Percentiles rank a stretch among this genome's conserved stretches.
Conservation (phyloP, 148 eudicot genomes). For the Rhododendron mucronatum region DNA sequence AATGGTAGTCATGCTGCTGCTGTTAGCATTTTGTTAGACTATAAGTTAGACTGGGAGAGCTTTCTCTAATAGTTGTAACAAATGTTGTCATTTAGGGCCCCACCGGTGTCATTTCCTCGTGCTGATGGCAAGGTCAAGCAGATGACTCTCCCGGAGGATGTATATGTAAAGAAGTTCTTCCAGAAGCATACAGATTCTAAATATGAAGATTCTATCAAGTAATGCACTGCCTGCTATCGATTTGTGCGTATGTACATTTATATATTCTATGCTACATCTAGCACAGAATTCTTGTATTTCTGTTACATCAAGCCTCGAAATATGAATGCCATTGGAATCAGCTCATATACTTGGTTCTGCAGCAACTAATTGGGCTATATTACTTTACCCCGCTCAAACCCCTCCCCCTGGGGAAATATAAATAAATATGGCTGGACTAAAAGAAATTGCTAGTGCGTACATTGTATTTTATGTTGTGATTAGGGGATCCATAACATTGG, state of each 20-base stretch:
- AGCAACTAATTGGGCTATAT: neutral
- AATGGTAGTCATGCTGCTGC: neutral
- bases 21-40: neutral
- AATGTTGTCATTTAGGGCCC: slow-evolving; percentile 50
- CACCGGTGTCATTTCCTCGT: slow-evolving; percentile 79
- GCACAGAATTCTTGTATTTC: neutral
- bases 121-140: slow-evolving; percentile 52
- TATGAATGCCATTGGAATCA: neutral
- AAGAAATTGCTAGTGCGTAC: neutral
- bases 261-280: neutral
- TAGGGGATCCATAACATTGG: neutral
- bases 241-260: neutral
- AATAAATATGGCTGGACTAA: neutral
- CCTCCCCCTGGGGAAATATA: too few relatives aligned
- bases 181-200: slow-evolving; percentile 69
- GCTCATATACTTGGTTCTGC: neutral
- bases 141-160: slow-evolving; percentile 76
- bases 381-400: too few relatives aligned
- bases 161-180: slow-evolving; percentile 59
- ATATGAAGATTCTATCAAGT: slow-evolving; percentile 81
- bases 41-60: neutral
- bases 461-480: neutral
- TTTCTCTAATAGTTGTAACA: slow-evolving; percentile 6
- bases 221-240: slow-evolving; percentile 14
- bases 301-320: neutral